phyloP scores from a whole-genome alignment of 2,329 filamentous ascomycete genomes.

The Zasmidium angulare region DNA sequence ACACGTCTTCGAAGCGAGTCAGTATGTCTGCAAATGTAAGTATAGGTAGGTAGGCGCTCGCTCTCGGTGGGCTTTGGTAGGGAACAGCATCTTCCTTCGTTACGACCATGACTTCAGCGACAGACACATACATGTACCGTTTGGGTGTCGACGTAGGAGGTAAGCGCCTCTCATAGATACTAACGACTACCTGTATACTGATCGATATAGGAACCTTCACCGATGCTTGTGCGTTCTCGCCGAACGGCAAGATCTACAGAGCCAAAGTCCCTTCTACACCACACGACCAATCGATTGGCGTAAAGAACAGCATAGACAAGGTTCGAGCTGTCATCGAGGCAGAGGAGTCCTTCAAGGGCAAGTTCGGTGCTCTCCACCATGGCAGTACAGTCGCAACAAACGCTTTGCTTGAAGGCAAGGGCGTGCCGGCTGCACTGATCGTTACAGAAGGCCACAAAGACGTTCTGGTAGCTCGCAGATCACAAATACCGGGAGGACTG shows the following conservation, averaged over 20 bases:
- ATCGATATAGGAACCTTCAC: slow-evolving; percentile 22
- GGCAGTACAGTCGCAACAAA: slow-evolving; percentile 29
- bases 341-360: slow-evolving; percentile 27
- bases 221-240: slow-evolving; percentile 28
- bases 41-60: not conserved
- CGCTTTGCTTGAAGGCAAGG: slow-evolving; percentile 28
- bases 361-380: slow-evolving; percentile 28
- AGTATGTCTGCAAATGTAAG: not conserved
- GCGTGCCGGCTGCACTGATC: slow-evolving; percentile 27
- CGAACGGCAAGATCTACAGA: slow-evolving; percentile 26
- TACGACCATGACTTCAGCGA: slow-evolving; percentile 12
- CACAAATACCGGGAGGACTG: slow-evolving; percentile 29
- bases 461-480: slow-evolving; percentile 27
- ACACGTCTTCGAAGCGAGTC: not conserved
- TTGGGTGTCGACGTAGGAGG: slow-evolving; percentile 28
- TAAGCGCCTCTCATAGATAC: not conserved
- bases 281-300: slow-evolving; percentile 29
- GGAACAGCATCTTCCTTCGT: not conserved
- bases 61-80: not conserved
- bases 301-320: slow-evolving; percentile 30
- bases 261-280: slow-evolving; percentile 29
- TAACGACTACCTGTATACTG: not conserved
- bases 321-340: slow-evolving; percentile 24
- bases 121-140: slow-evolving; percentile 21
- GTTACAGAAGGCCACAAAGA: slow-evolving; percentile 32